Evolutionary conservation across 495 filamentous ascomycete species (phyloP).

Genomic region (Podospora pseudopauciseta): DNA sequence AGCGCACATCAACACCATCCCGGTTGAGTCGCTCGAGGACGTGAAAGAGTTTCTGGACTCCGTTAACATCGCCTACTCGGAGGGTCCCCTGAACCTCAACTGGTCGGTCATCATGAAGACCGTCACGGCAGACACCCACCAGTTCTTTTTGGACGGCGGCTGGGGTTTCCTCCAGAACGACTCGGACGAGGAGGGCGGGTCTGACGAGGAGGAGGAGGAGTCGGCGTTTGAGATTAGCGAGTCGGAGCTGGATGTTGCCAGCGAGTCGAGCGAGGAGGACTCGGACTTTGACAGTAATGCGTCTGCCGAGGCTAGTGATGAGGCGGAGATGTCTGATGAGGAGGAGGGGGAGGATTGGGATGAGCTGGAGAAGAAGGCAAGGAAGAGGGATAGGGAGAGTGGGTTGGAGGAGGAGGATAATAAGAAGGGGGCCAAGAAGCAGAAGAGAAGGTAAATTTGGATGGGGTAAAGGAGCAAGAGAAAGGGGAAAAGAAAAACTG

Average conservation of each 20-base stretch:
- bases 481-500: background rate
- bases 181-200: conserved; percentile 76
- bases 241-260: conserved; percentile 71
- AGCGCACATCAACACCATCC: conserved; percentile 95
- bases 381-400: conserved; percentile 76
- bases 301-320: conserved; percentile 67
- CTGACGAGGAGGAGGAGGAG: conserved; percentile 77
- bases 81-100: conserved; percentile 95
- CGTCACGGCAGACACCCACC: conserved; percentile 84
- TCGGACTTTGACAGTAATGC: conserved; percentile 92
- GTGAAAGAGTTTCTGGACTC: conserved; percentile 98
- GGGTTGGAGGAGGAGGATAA: conserved; percentile 65
- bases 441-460: conserved; percentile 37
- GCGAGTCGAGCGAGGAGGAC: conserved; percentile 81
- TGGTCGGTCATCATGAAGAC: conserved; percentile 99
- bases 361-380: conserved; percentile 85
- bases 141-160: conserved; percentile 92
- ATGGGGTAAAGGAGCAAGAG: background rate
- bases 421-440: conserved; percentile 40
- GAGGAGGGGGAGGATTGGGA: conserved; percentile 91
- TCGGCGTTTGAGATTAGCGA: conserved; percentile 87
- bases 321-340: conserved; percentile 60
- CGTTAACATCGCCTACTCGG: conserved; percentile 87
- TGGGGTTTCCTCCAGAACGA: conserved; percentile 92
- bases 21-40: conserved; percentile 86